phyloP scores from a whole-genome alignment of 805 yeast species.

The Sugiyamaella lignohabitans region DNA sequence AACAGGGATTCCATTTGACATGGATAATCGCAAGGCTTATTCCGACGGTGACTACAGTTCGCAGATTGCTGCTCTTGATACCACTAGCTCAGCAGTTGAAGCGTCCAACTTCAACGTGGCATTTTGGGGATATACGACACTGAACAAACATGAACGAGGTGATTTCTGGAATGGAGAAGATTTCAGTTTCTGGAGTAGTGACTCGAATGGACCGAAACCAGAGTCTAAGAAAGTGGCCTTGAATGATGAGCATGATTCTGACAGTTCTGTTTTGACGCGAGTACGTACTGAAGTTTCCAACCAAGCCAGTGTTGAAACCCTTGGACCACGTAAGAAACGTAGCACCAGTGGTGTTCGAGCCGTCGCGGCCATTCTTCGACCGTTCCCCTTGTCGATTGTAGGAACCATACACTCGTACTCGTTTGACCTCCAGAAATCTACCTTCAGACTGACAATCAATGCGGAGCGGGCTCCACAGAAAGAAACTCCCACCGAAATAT shows the following conservation, averaged over 20 bases:
- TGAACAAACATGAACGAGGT: slow-evolving; percentile 77
- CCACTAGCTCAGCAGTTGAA: slow-evolving; percentile 72
- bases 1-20: slow-evolving; percentile 96
- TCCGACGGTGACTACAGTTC: slow-evolving; percentile 56
- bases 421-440: slow-evolving; percentile 48
- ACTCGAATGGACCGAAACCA: slow-evolving; percentile 6
- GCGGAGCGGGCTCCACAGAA: slow-evolving; percentile 14
- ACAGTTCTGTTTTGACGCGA: background rate
- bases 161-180: slow-evolving; percentile 94
- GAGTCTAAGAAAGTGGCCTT: background rate
- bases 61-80: slow-evolving; percentile 81
- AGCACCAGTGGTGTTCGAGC: slow-evolving; percentile 34
- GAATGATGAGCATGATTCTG: background rate
- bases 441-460: slow-evolving; percentile 44
- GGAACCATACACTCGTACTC: slow-evolving; percentile 53
- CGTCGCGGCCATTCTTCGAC: slow-evolving; percentile 66
- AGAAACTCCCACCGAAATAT: slow-evolving; percentile 52
- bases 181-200: slow-evolving; percentile 71
- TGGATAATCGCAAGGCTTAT: slow-evolving; percentile 76
- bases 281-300: background rate
- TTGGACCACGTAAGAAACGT: background rate
- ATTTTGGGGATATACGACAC: slow-evolving; percentile 76
- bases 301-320: background rate
- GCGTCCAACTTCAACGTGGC: slow-evolving; percentile 65
- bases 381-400: slow-evolving; percentile 57